Conservation (phyloP, 306 rosid species). For the Glycine soja region DNA sequence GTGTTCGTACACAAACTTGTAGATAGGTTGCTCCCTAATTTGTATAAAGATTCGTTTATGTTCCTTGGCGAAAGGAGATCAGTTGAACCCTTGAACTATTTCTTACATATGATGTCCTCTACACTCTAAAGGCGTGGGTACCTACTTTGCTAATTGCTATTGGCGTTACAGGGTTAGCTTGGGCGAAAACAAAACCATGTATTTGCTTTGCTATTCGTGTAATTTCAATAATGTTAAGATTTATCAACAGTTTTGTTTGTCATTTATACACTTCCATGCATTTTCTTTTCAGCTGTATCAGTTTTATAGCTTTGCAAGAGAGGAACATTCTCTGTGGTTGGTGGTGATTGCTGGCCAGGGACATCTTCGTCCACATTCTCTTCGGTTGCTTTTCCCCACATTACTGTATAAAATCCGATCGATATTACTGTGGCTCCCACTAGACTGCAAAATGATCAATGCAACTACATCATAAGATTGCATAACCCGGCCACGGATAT, state of each 20-base stretch:
- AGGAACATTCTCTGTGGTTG: slow-evolving; percentile 45
- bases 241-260: not conserved
- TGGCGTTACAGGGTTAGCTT: not conserved
- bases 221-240: not conserved
- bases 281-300: slow-evolving; percentile 34
- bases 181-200: not conserved
- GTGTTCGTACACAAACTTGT: not conserved
- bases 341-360: slow-evolving; percentile 52
- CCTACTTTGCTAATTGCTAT: not conserved
- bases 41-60: not conserved
- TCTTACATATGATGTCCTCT: not conserved
- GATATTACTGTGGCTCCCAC: slow-evolving; percentile 63
- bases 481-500: not conserved
- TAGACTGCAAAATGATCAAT: slow-evolving; percentile 50
- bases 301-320: slow-evolving; percentile 50
- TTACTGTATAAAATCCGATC: slow-evolving; percentile 64
- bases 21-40: not conserved
- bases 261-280: slow-evolving; percentile 29
- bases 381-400: slow-evolving; percentile 70
- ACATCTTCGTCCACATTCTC: slow-evolving; percentile 37
- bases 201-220: not conserved
- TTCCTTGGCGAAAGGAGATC: not conserved
- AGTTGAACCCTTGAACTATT: not conserved
- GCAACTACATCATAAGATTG: slow-evolving; percentile 3
- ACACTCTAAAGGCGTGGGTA: not conserved